Base-by-base conservation (phyloP, 1,284 basidiomycete genomes). In the Pseudozyma flocculosa region DNA sequence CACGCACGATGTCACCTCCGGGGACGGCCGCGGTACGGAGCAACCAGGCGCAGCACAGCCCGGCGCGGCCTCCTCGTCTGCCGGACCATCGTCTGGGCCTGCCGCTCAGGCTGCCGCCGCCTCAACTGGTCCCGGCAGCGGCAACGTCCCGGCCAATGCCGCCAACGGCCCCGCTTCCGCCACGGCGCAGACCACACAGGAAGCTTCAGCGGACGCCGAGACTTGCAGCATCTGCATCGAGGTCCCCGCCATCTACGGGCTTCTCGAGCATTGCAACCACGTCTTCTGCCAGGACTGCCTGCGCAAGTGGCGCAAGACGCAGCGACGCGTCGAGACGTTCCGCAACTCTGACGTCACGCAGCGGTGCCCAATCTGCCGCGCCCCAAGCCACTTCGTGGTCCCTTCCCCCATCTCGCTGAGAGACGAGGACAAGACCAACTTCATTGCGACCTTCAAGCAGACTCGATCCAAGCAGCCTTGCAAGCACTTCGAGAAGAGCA, bases 211-310 rank as follows among this genome's bases (percentile, higher is more conserved):
- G n/a, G 32, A 56, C 40, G 41, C 45, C 11, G 43, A 50, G 14
- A 39, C 44, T 3, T 68, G 64, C 47, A 21, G 48, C 43, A 63
- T 68, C 37, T 68, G 64, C 48, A 60, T 64, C 48, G 64, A 68
- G 10, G 26, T 53, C 11, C 61, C 61, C 18, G 24, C 22, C 24
- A 49, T 50, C 40, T 64, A 50, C 43, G 56, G 53, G 14, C 64
- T 55, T 13, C 60, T 50, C n/a, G 40, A 47, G 30, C 50, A 55
- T 39, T 67, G 64, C 58, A 41, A 62, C 43, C 64, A 67, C 30
- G 30, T 34, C 50, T 67, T 62, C 61, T 67, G 64, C 26, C 26
- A 44, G 5, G 43, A 46, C 13, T 67, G 64, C 47, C 45, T 67
- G n/a, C 18, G 38, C 3, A 15, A 45, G 26, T 67, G 64, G 64